Base-by-base conservation (phyloP, 2,329 filamentous ascomycete genomes). In the Diaporthe sp. region DNA sequence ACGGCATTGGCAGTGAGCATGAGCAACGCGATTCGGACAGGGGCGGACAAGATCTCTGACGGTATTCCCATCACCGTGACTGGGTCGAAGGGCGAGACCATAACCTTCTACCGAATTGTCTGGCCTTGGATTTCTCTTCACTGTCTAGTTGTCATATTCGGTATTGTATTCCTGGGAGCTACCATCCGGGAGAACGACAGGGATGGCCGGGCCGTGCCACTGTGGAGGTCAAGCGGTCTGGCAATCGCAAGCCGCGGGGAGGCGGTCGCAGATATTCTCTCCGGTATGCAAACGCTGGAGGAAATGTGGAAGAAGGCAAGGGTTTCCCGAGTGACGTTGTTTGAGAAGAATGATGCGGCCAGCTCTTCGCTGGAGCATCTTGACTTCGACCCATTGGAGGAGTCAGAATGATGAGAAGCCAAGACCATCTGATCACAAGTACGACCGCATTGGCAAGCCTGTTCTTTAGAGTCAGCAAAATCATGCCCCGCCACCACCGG, bases 61-160 rank as follows among this genome's bases (percentile, higher is more conserved):
- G 66, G 17, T 3, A 1, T 33, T 30, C 19, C 15, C 2, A 40
- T 9, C 4, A 15, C 19, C 10, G 45, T 52, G 30, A 19, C 22
- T 12, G 72, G 72, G 5, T 28, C 13, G 3, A 47, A 22, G 8
- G 73, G 73, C 8, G 58, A 35, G 5, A 12, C 38, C 15, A 50
- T 2, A 13, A 74, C 73, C 2, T 69, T 50, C 47, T 74, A 70
- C 47, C 17, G n/a, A 12, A 72, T 74, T 2, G n/a, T 33, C 22
- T 74, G 73, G 73, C 73, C 54, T 17, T 74, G 73, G 73, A 71
- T 74, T 30, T 10, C n/a, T 22, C 73, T 72, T 17, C 73, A 74
- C 47, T 61, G 67, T 52, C 3, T 54, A 12, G 35, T 67, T 17
- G 25, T 72, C 2, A 13, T 58, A 0, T 9, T 40, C 5, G 67